phyloP scores from a whole-genome alignment of 768 basidiomycete genomes.

The Chalciporus pseudorubinellus region DNA sequence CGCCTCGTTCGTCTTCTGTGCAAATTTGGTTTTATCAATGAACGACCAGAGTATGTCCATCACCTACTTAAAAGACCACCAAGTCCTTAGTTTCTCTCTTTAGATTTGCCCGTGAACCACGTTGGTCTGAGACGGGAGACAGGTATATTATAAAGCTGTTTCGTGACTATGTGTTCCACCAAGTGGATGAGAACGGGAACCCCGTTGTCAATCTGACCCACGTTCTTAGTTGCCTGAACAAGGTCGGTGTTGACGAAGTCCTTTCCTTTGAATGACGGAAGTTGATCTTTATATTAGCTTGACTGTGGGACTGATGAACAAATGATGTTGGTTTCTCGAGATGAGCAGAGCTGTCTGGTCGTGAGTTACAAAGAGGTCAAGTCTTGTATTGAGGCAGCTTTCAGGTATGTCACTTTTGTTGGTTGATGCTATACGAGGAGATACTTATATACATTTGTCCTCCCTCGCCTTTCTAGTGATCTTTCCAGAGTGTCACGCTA shows the following conservation, averaged over 20 bases:
- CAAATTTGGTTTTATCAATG: conserved; percentile 98
- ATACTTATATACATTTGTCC: background rate
- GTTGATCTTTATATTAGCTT: conserved; percentile 47
- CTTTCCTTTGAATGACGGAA: background rate
- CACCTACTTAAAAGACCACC: background rate
- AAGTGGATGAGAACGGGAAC: conserved; percentile 86
- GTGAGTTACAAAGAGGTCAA: conserved; percentile 93
- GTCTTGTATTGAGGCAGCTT: conserved; percentile 78
- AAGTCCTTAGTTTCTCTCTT: conserved; percentile 2
- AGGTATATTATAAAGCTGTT: conserved; percentile 98
- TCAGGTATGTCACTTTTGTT: conserved; percentile 50
- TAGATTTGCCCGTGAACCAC: conserved; percentile 90
- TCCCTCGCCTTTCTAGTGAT: conserved; percentile 38
- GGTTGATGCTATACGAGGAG: background rate
- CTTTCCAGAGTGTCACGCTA: conserved; percentile 33
- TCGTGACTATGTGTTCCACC: conserved; percentile 97
- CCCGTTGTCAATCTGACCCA: conserved; percentile 90
- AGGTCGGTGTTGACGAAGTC: conserved; percentile 47
- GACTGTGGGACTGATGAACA: conserved; percentile 93
- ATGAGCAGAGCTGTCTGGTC: conserved; percentile 94
- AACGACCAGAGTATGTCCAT: conserved; percentile 87
- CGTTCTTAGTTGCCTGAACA: conserved; percentile 90
- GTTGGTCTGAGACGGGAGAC: conserved; percentile 99
- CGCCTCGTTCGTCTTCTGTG: conserved; percentile 83
- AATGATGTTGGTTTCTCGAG: conserved; percentile 90